These are phyloP conservation scores for Thermoascus crustaceus DNA, from an alignment of 2,329 filamentous ascomycete species.

Conservation along the genomic window DNA sequence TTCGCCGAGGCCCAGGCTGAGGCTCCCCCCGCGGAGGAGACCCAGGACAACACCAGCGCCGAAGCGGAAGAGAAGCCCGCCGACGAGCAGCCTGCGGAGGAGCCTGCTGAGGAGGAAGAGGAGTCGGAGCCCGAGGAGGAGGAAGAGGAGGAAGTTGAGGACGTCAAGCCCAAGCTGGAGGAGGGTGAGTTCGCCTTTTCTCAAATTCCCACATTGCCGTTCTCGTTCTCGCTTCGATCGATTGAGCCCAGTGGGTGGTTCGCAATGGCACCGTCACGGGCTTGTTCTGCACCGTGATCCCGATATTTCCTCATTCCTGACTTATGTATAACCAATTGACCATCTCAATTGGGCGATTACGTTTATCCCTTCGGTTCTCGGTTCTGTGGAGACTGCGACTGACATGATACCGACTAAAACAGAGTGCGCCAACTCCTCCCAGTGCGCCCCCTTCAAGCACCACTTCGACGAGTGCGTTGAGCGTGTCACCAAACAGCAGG, in stretches of 20 bases:
- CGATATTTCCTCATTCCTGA: no score
- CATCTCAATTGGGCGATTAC: neutral
- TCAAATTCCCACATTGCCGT: conserved; percentile 3
- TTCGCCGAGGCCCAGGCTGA: conserved; percentile 54
- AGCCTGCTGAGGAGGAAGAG: conserved; percentile 56
- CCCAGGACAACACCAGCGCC: conserved; percentile 41
- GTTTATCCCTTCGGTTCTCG: neutral
- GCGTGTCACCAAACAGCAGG: conserved; percentile 65
- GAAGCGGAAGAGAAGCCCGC: conserved; percentile 31
- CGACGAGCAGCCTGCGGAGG: conserved; percentile 45
- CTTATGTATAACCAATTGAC: no score
- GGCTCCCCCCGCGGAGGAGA: conserved; percentile 45
- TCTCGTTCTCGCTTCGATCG: conserved; percentile 3
- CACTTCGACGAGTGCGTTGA: conserved; percentile 98
- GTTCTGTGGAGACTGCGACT: neutral
- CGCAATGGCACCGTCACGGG: no score
- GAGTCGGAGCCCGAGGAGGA: conserved; percentile 74
- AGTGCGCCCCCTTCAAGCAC: conserved; percentile 85
- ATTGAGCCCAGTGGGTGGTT: neutral
- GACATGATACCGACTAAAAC: conserved; percentile 13
- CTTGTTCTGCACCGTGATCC: no score
- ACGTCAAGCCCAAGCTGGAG: conserved; percentile 80
- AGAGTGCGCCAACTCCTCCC: conserved; percentile 85
- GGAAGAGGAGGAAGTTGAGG: conserved; percentile 71
- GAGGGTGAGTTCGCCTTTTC: conserved; percentile 64